Percentiles rank a stretch among this genome's conserved stretches.
These are phyloP conservation scores for Colletotrichum somersetense DNA, from an alignment of 2,329 filamentous ascomycete species.

Conservation along the genomic window DNA sequence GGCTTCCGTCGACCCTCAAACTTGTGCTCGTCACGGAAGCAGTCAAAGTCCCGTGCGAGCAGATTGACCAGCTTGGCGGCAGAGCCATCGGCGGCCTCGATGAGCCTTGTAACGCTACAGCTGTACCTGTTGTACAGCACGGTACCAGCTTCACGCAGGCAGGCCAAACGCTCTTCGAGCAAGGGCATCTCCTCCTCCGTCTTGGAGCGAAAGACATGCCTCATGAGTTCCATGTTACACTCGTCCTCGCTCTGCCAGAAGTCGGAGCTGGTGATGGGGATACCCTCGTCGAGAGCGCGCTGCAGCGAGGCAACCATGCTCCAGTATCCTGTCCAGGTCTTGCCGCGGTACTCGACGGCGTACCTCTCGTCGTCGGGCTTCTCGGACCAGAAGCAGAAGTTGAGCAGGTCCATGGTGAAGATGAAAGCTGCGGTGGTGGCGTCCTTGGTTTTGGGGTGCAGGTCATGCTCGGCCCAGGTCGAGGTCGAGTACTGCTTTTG, in stretches of 20 bases:
- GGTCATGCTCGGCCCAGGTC: constrained; percentile 88
- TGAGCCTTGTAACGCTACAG: constrained; percentile 79
- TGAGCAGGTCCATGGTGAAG: constrained; percentile 96
- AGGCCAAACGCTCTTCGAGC: constrained; percentile 80
- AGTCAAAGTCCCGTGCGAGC: constrained; percentile 83
- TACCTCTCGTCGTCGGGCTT: constrained; percentile 78
- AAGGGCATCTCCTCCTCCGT: constrained; percentile 91
- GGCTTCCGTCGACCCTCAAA: constrained; percentile 78
- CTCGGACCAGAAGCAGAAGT: constrained; percentile 97
- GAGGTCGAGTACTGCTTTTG: constrained; percentile 85
- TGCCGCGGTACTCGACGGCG: constrained; percentile 83
- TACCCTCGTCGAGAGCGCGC: constrained; percentile 89
- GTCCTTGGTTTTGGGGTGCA: constrained; percentile 88
- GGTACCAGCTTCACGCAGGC: constrained; percentile 84
- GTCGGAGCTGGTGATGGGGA: constrained; percentile 88
- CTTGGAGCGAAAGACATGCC: constrained; percentile 85
- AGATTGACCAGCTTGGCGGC: constrained; percentile 89
- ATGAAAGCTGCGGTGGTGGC: constrained; percentile 89
- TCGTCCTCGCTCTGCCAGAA: constrained; percentile 86
- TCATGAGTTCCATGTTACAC: constrained; percentile 80
- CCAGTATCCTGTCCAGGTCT: constrained; percentile 94
- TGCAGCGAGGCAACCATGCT: constrained; percentile 90
- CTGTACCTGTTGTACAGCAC: constrained; percentile 83
- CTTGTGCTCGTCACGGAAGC: constrained; percentile 84
- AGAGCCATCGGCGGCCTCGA: constrained; percentile 80